Evolutionary conservation across 2,329 filamentous ascomycete species (phyloP), one percentile per base, ranked within the genome.

Genomic region (Raffaelea arxii): DNA sequence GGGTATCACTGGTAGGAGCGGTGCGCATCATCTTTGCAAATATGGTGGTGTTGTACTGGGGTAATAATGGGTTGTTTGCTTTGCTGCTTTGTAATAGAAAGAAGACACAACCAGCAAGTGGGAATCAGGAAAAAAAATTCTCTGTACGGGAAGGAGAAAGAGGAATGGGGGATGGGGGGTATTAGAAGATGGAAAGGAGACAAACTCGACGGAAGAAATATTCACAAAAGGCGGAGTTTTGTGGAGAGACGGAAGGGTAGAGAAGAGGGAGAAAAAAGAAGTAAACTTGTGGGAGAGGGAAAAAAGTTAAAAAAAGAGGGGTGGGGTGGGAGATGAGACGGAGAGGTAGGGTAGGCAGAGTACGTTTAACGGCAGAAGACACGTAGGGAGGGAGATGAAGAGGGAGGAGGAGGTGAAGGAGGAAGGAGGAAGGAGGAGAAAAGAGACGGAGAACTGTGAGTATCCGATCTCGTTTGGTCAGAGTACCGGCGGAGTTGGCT

Each of bases 11-110:
- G 11, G 41, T 27, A 9, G 41, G 36, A 23, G 46, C 36, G 18
- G 41, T 43, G 23, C 41, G 36, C 25, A 43, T 37, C 41, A 48
- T 48, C 18, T 25, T 47, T 21, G 23, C n/a, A 10, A 18, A 6
- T 22, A 9, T 36, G 32, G 32, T 36, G 32, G 19, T 36, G 16
- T n/a, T 6, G 16, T 36, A 36, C 16, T 19, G 22, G 21, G 21
- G 21, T 4, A 23, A 35, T n/a, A 24, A 30, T 16, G 11, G 22
- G n/a, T 2, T 35, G 35, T 16, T 2, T 21, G n/a, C 11, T 11
- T 27, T 25, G n/a, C 16, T 4, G 36, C 14, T 19, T 4, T 6
- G 16, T 6, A 37, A 37, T 18, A 22, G 12, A 10, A 18, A 11
- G 19, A 22, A 11, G 4, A 14, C 18, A 39, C 14, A 39, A 39